These are phyloP conservation scores for Hypoxylon lienhwacheense DNA, from an alignment of 495 filamentous ascomycete genomes.

Conservation along the genomic window DNA sequence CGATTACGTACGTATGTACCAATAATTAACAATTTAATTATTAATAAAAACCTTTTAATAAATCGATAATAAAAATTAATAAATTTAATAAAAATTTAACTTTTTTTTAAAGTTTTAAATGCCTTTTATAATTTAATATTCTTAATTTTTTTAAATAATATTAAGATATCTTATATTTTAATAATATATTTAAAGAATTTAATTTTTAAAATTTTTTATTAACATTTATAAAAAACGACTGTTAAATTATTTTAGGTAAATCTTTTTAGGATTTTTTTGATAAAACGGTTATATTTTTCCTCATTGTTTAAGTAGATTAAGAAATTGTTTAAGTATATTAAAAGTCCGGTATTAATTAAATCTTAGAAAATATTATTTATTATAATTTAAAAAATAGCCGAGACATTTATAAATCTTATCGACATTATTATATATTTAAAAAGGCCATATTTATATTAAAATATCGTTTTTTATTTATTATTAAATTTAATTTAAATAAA, in stretches of 20 bases:
- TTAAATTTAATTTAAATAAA: neutral
- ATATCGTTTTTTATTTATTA: neutral
- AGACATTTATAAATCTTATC: neutral
- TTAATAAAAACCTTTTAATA: neutral
- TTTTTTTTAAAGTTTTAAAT: neutral
- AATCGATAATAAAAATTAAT: neutral
- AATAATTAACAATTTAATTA: neutral
- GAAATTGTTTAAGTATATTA: neutral
- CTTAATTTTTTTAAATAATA: neutral
- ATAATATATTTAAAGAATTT: neutral
- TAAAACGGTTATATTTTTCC: neutral
- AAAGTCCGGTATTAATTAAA: neutral
- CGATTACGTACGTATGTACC: too few species aligned
- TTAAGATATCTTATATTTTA: neutral
- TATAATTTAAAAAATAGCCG: neutral
- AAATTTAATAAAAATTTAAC: neutral
- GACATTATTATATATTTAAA: neutral
- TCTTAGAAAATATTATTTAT: neutral
- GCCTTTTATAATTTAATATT: neutral
- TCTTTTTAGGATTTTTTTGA: neutral
- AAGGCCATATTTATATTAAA: neutral
- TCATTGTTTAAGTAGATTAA: neutral
- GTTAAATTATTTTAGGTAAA: neutral
- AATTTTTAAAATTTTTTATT: neutral
- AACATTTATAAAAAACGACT: neutral